Evolutionary conservation across 2,329 filamentous ascomycete genomes (phyloP), one percentile per base, ranked within the genome.

Genomic region (Raffaelea ambrosiae): DNA sequence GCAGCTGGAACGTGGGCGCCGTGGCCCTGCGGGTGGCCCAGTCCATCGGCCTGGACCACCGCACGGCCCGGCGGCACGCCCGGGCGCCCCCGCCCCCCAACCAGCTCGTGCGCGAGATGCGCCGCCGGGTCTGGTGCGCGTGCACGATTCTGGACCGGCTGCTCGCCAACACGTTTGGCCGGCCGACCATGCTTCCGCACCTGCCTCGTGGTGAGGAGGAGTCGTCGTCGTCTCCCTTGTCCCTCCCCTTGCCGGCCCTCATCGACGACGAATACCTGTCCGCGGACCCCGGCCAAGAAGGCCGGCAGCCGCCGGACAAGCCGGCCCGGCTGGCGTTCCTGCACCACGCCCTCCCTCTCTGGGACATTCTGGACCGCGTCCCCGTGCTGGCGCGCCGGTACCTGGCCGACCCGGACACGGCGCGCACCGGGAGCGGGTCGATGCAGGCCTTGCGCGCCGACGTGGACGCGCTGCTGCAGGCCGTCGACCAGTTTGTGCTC

Each of bases 261-360:
- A 60, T 64, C 26, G 62, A 64, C 43, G 61, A 64, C 36, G 58
- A 63, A 46, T 57, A 57, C 31, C 40, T 64, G 0, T 55, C 52
- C 3, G 35, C 46, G 2, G 49, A 35, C 2, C 46, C 26, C 7
- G n/a, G n/a, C n/a, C n/a, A 45, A 3, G 55, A 62, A 43, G 60
- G 54, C 10, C 20, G 13, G 2, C 60, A 64, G 29, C 58, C 55
- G 7, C 7, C 26, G 7, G 26, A 13, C 13, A 7, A 7, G 26
- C 26, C 26, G 13, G 7, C 26, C 7, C 26, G 26, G 7, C 7
- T 29, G 26, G 7, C 26, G 7, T 29, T 7, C 26, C 13, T 29
- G 7, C 13, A 7, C 7, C 13, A 29, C 13, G 7, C 26, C 13
- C 7, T 29, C 7, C 26, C 7, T 7, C 26, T 29, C 26, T 13